Evolutionary conservation across 495 filamentous ascomycete genomes (phyloP).

Genomic region (Trichoderma orchidacearum): DNA sequence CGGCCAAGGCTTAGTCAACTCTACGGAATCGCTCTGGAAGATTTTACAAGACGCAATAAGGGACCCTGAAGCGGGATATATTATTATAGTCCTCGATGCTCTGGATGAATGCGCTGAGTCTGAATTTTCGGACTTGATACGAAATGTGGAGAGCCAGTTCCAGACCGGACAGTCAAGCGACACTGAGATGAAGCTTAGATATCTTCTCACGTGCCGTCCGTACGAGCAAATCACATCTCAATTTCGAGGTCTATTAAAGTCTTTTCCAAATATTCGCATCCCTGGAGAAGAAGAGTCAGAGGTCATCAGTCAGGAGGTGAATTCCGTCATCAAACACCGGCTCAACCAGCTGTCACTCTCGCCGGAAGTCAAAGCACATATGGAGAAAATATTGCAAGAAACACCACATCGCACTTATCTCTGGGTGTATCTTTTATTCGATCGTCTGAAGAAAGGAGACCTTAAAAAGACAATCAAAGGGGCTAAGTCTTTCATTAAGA

Average conservation of each 20-base stretch:
- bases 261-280: constrained; percentile 14
- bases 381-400: background rate
- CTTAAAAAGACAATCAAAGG: constrained; percentile 8
- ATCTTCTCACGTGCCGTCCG: constrained; percentile 23
- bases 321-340: background rate
- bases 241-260: constrained; percentile 15
- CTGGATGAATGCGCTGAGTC: constrained; percentile 8
- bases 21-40: constrained; percentile 21
- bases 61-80: constrained; percentile 20
- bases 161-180: background rate
- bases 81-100: constrained; percentile 29
- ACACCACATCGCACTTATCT: constrained; percentile 9
- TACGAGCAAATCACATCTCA: constrained; percentile 2
- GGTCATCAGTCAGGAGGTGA: constrained; percentile 4
- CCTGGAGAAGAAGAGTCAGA: constrained; percentile 21
- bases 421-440: constrained; percentile 8
- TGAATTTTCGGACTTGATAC: constrained; percentile 2
- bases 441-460: background rate
- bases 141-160: background rate
- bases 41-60: constrained; percentile 17
- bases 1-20: background rate
- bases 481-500: constrained; percentile 1
- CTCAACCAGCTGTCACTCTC: background rate
- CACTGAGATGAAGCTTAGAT: background rate
- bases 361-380: background rate